Base-by-base conservation (phyloP, 2,329 filamentous ascomycete genomes). In the Aspergillus amoenus region DNA sequence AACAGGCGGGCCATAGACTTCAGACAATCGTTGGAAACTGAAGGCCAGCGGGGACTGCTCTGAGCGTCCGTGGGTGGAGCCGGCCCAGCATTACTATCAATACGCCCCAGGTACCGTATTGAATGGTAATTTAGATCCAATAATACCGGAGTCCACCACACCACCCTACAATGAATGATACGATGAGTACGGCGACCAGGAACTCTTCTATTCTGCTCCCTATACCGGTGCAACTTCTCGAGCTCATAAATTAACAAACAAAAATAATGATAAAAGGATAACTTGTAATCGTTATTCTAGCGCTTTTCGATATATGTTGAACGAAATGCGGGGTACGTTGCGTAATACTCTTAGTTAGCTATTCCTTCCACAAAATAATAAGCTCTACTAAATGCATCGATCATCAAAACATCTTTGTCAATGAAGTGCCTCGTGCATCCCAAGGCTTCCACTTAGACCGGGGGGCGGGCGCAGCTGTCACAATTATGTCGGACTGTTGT, bases 1-100 rank as follows among this genome's bases (percentile, higher is more conserved):
- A 51, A 51, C 39, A 43, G 39, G 43, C 47, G 37, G 39, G 48
- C 39, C 48, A 32, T 18, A 42, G 32, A 47, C 44, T 22, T 47
- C 44, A 47, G 44, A 22, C 30, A 47, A 47, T 37, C 21, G 48
- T 43, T 42, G 48, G 39, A 42, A 45, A 27, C 27, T 22, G 22
- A 45, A 27, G 27, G 48, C 47, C 39, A 42, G 39, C 39, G 48
- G 48, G 37, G 48, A 17, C 46, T 49, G 27, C 27, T 37, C 34
- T 15, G 34, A 15, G 34, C 37, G 34, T 41, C 27, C n/a, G 34
- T 24, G 34, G 13, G 43, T 45, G 43, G 43, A 15, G 47, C 18
- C 12, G 13, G 24, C 43, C 7, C 21, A 22, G 43, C 24, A 24
- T 22, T 15, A 7, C 43, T 15, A 15, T 42, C 43, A 45, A 15